Conservation (phyloP, 208 protist species). For the Herpetomonas samuelpessoai region DNA sequence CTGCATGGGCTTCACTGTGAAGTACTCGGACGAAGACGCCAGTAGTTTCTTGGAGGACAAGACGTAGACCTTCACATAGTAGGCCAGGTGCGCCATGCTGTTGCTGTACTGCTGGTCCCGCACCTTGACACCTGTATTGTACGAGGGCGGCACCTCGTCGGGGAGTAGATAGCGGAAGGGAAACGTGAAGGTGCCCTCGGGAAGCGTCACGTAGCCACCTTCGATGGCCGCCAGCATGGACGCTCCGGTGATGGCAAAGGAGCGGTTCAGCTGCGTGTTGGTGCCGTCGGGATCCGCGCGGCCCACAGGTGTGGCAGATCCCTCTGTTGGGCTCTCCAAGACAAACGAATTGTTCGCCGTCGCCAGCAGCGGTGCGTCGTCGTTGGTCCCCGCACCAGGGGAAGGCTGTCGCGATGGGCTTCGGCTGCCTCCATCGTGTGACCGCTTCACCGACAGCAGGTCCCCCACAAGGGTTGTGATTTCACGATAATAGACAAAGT, state of each 20-base stretch:
- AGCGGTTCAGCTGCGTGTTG: background rate
- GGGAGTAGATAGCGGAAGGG: conserved; percentile 25
- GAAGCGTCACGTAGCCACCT: conserved; percentile 15
- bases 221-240: conserved; percentile 10
- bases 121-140: conserved; percentile 19
- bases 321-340: background rate
- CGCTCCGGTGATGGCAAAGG: conserved; percentile 3
- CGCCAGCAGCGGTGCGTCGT: background rate
- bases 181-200: conserved; percentile 18
- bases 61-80: conserved; percentile 31
- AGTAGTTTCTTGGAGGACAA: conserved; percentile 4
- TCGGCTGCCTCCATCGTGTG: background rate
- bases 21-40: conserved; percentile 8
- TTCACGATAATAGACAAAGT: conserved; percentile 35
- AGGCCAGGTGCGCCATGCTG: conserved; percentile 17
- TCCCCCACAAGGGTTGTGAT: conserved; percentile 20
- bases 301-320: no score
- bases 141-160: conserved; percentile 19
- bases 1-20: conserved; percentile 17
- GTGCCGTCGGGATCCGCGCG: background rate
- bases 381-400: background rate
- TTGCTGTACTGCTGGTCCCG: conserved; percentile 22
- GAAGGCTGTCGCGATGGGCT: background rate
- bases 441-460: conserved; percentile 11
- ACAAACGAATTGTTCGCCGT: background rate